phyloP scores from a whole-genome alignment of 495 filamentous ascomycete species.

The Aspergillus heteromorphus region DNA sequence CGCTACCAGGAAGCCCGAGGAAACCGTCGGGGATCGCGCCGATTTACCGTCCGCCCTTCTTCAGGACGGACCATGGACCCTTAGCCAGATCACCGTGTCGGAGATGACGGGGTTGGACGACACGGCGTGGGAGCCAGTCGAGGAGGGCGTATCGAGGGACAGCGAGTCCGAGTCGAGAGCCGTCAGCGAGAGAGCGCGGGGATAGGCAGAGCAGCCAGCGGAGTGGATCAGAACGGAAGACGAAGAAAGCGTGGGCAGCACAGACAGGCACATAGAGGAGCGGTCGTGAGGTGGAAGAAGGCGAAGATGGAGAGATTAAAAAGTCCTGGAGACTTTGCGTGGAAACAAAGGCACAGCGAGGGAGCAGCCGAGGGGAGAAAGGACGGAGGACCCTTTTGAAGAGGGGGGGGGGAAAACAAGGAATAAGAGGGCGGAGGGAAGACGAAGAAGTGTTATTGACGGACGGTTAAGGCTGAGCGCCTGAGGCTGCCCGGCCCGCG shows the following conservation, averaged over 20 bases:
- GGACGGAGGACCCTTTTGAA: neutral
- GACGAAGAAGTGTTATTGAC: neutral
- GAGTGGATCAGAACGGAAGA: slow-evolving; percentile 30
- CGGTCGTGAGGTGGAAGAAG: slow-evolving; percentile 7
- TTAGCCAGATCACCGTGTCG: slow-evolving; percentile 46
- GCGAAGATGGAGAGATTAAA: neutral
- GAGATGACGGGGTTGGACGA: slow-evolving; percentile 20
- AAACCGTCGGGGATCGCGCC: slow-evolving; percentile 5
- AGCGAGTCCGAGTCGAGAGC: slow-evolving; percentile 12
- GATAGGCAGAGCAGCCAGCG: slow-evolving; percentile 26
- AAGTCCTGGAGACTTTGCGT: slow-evolving; percentile 9
- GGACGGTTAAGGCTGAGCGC: no score
- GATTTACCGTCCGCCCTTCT: slow-evolving; percentile 54
- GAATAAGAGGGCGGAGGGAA: no score
- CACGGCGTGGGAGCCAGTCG: slow-evolving; percentile 13
- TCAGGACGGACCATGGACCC: slow-evolving; percentile 55
- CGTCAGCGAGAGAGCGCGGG: slow-evolving; percentile 9
- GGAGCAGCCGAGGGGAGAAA: neutral
- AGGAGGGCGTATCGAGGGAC: slow-evolving; percentile 5
- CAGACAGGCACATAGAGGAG: slow-evolving; percentile 40
- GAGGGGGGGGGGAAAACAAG: slow-evolving; percentile 6
- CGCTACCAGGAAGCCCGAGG: neutral
- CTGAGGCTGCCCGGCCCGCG: neutral
- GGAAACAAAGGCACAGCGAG: neutral
- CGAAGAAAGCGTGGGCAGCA: slow-evolving; percentile 22